Conservation (phyloP, 2,329 filamentous ascomycete species). For the Neocatenulostroma microsporum region DNA sequence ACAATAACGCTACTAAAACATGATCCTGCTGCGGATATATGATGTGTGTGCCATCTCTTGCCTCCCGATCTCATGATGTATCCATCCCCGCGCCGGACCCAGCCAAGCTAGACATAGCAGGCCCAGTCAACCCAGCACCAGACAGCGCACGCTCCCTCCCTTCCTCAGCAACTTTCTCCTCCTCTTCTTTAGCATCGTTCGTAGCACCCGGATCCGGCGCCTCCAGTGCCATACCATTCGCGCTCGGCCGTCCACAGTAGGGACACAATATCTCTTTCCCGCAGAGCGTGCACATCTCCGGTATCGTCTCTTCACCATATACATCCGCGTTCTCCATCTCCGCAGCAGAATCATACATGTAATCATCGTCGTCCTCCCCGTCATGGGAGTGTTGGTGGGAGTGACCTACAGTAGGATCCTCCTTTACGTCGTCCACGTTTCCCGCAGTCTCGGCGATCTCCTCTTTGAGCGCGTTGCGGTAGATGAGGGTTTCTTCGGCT, state of each 20-base stretch:
- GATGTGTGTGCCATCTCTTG: slow-evolving; percentile 15
- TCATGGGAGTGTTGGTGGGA: slow-evolving; percentile 10
- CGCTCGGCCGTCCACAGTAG: slow-evolving; percentile 42
- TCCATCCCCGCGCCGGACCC: no score
- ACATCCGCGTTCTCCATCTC: slow-evolving; percentile 17
- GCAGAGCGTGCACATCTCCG: slow-evolving; percentile 51
- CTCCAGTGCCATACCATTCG: slow-evolving; percentile 39
- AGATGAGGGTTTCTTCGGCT: slow-evolving; percentile 83
- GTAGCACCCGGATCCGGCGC: slow-evolving; percentile 32
- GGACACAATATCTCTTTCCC: slow-evolving; percentile 50
- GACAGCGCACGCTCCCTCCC: slow-evolving; percentile 23
- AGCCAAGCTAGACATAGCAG: no score
- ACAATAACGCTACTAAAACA: background rate
- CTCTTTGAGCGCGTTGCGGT: slow-evolving; percentile 87
- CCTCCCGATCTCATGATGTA: no score
- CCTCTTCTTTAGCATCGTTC: slow-evolving; percentile 17
- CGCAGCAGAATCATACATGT: slow-evolving; percentile 8
- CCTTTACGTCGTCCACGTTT: slow-evolving; percentile 93
- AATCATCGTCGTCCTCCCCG: slow-evolving; percentile 17
- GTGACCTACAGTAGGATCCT: slow-evolving; percentile 93
- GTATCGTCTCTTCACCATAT: slow-evolving; percentile 25
- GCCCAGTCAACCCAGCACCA: slow-evolving; percentile 14
- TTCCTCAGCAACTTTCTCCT: slow-evolving; percentile 23
- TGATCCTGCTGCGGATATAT: slow-evolving; percentile 1
- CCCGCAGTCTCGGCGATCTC: slow-evolving; percentile 91